phyloP scores from a whole-genome alignment of 1,284 basidiomycete species.

The Dichomitus squalens region DNA sequence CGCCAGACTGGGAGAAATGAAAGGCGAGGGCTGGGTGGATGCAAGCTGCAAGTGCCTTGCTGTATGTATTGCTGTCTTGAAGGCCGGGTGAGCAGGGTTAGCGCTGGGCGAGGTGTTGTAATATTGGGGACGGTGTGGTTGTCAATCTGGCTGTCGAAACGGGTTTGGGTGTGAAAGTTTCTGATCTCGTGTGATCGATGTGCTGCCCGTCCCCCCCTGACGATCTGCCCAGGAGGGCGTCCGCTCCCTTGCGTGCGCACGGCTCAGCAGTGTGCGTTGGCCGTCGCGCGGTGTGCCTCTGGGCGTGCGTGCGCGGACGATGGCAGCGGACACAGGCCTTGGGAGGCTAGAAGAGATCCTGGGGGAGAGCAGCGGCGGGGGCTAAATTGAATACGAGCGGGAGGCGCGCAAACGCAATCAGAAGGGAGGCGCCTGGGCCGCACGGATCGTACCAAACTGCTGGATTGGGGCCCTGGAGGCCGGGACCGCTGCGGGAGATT shows the following conservation, averaged over 20 bases:
- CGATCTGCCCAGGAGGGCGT: neutral
- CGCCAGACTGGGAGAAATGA: too few relatives aligned
- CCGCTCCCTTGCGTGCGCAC: neutral
- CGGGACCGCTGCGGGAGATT: neutral
- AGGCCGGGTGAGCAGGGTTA: too few relatives aligned
- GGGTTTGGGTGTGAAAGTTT: neutral
- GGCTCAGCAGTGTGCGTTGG: neutral
- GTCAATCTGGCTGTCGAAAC: slow-evolving; percentile 1
- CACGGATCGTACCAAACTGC: slow-evolving; percentile 15
- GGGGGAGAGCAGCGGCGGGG: neutral
- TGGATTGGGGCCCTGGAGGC: neutral
- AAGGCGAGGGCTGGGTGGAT: too few relatives aligned
- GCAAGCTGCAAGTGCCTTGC: too few relatives aligned
- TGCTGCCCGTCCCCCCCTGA: neutral
- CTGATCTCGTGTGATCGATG: slow-evolving; percentile 5
- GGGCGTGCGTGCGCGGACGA: neutral
- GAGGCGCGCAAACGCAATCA: slow-evolving; percentile 23
- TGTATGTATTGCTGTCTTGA: too few relatives aligned
- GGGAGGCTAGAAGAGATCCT: neutral
- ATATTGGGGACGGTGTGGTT: neutral
- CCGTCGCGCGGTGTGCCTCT: neutral
- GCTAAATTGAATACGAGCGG: slow-evolving; percentile 1
- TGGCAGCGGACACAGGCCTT: neutral
- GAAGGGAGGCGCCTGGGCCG: slow-evolving; percentile 10
- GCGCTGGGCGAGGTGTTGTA: neutral